Conservation (phyloP, 2,329 filamentous ascomycete species). For the Colletotrichum costaricense region DNA sequence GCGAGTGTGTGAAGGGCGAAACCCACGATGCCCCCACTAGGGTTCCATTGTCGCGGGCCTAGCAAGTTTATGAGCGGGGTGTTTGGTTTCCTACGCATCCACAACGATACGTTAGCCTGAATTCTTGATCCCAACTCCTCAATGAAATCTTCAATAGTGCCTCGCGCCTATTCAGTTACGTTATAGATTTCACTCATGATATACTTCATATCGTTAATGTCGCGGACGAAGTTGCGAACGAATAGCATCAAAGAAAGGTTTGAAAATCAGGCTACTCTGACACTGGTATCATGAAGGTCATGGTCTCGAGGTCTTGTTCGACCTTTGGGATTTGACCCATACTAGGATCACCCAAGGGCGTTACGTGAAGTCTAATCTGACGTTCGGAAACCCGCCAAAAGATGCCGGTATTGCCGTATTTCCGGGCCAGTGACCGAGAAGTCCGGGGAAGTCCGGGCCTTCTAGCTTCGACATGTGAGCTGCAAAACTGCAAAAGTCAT, state of each 20-base stretch:
- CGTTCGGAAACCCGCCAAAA: background rate
- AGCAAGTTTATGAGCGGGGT: background rate
- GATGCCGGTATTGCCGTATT: background rate
- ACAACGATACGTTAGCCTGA: background rate
- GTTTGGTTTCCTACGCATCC: background rate
- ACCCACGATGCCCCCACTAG: background rate
- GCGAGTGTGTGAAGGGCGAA: background rate
- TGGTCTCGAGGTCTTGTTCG: background rate
- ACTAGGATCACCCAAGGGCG: background rate
- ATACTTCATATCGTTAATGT: background rate
- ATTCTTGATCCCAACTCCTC: background rate
- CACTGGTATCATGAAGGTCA: background rate
- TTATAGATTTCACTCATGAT: background rate
- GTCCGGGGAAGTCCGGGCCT: background rate
- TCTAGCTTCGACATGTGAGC: background rate
- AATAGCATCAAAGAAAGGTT: background rate
- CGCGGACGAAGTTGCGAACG: background rate
- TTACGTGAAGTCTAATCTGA: background rate
- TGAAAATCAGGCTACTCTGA: background rate
- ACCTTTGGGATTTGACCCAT: background rate
- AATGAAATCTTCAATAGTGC: background rate
- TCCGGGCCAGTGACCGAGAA: background rate
- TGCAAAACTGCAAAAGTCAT: background rate
- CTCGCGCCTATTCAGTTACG: background rate
- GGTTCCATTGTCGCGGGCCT: background rate